These are phyloP conservation scores for Microcyclospora tardicrescens DNA, from an alignment of 2,329 filamentous ascomycete genomes.

Conservation along the genomic window DNA sequence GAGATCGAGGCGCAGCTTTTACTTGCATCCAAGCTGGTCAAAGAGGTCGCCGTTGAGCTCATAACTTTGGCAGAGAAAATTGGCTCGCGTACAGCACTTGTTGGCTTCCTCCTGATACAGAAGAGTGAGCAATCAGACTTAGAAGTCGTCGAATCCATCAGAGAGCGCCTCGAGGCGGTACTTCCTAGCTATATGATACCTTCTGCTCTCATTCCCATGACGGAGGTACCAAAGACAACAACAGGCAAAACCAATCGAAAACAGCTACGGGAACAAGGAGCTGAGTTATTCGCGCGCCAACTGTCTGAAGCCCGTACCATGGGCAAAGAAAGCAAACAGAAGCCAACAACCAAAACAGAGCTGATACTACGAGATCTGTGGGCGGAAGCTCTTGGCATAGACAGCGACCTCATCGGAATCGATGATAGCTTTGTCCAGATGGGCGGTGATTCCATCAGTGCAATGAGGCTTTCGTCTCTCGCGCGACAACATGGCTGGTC, in stretches of 20 bases:
- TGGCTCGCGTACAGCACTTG: too few species aligned
- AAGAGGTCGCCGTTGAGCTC: too few species aligned
- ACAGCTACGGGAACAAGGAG: neutral
- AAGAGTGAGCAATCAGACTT: too few species aligned
- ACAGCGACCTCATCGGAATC: slow-evolving; percentile 35
- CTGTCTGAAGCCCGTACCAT: slow-evolving; percentile 28
- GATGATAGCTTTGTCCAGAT: slow-evolving; percentile 33
- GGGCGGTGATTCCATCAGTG: slow-evolving; percentile 34
- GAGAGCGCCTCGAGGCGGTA: slow-evolving; percentile 35
- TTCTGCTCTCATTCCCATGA: neutral
- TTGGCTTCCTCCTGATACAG: too few species aligned
- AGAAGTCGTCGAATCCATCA: too few species aligned
- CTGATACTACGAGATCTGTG: slow-evolving; percentile 42
- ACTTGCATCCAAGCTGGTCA: too few species aligned
- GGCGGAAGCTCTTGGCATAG: slow-evolving; percentile 35
- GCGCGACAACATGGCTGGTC: too few species aligned
- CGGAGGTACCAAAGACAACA: neutral
- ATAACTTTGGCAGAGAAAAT: too few species aligned
- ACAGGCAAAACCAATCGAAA: neutral
- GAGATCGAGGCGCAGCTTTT: too few species aligned
- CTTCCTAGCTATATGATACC: slow-evolving; percentile 64
- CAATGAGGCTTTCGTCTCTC: slow-evolving; percentile 32
- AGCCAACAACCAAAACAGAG: slow-evolving; percentile 47
- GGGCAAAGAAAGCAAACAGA: slow-evolving; percentile 30
- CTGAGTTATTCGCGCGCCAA: slow-evolving; percentile 30